These are phyloP conservation scores for Triticum monococcum DNA, from an alignment of 176 grass and related monocot species.

Conservation along the genomic window DNA sequence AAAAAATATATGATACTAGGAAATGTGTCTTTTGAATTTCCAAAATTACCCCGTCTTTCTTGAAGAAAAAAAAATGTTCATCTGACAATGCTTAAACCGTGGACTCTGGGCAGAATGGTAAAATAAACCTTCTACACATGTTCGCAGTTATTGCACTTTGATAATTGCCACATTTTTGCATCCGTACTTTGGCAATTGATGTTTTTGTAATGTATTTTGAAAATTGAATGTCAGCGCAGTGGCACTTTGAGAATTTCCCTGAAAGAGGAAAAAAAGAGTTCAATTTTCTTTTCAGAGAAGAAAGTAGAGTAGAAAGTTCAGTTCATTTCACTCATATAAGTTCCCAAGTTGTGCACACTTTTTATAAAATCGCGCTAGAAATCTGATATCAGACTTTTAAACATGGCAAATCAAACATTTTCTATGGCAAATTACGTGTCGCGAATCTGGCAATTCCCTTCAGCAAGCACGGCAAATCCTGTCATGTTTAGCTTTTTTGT, in stretches of 20 bases:
- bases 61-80: neutral
- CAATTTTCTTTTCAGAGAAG: neutral
- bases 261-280: neutral
- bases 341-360: too few species aligned
- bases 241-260: neutral
- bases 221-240: neutral
- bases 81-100: neutral
- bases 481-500: too few species aligned
- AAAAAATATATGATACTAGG: neutral
- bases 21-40: neutral
- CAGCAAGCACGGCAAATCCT: too few species aligned
- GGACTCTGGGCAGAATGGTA: neutral
- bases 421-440: too few species aligned
- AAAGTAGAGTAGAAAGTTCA: too few species aligned
- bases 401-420: too few species aligned
- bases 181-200: neutral
- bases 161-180: neutral
- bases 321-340: too few species aligned
- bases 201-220: neutral
- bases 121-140: neutral
- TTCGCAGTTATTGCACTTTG: neutral
- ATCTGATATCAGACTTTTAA: too few species aligned
- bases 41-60: neutral
- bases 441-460: too few species aligned
- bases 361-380: too few species aligned